Base-by-base conservation (phyloP, 108 stramenopile species). In the Chaetoceros muelleri region DNA sequence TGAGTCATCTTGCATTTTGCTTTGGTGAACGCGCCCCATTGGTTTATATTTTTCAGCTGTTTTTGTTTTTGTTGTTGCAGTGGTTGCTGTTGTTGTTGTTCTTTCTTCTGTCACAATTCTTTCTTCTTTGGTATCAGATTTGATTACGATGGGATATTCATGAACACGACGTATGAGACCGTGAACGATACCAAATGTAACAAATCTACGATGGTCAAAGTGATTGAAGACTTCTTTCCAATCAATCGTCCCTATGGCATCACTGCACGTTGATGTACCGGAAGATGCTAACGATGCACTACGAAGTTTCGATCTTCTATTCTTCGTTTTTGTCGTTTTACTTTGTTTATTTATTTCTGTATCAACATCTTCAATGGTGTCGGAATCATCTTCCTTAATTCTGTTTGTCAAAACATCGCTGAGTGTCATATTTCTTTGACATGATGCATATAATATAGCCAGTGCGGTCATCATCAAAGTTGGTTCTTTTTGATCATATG, bases 111-210 rank as follows among this genome's bases (percentile, higher is more conserved):
- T 27, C 29, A 30, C 26, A 51, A 52, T 30, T 54, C 34, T 54
- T 1, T 64, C 52, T 20, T 29, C 22, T 3, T 50, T 55, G 20
- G 50, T 40, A 48, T 30, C 63, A 2, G 55, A 62, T 53, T 57
- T 61, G 52, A 71, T 64, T 31, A 73, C 75, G 59, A 78, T 30
- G 1, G 94, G 94, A 56, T 70, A 91, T 30, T 71, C 61, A 57
- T 95, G 95, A 46, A 95, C 76, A 31, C 95, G 73, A 0, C 65
- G 53, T 19, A 95, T 61, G 21, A 95, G 50, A 16, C 89, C 90
- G 63, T 85, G 75, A 23, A 90, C 62, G 0, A 90, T 60, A 21
- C 95, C 95, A 67, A 95, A 95, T 0, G 92, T 75, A 28, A 85
- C 62, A 53, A 95, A 65, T 59, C 92, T 70, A 28, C 84, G 76